Conservation (phyloP, 73 alveolate species). For the Paramecium caudatum region DNA sequence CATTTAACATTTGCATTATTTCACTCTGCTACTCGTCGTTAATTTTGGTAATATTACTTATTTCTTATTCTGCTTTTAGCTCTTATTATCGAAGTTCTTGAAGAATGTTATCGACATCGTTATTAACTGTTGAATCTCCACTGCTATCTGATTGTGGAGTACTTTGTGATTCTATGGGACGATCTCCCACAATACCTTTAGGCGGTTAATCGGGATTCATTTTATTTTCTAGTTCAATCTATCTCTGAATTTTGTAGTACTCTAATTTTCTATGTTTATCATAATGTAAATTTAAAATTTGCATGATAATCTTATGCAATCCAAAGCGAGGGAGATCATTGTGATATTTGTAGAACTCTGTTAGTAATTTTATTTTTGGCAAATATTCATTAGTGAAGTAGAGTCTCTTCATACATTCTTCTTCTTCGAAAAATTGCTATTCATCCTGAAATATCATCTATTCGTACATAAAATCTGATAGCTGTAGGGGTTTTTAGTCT, state of each 20-base stretch:
- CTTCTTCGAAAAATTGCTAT: not conserved
- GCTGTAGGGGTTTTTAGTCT: constrained; percentile 50
- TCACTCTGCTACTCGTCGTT: constrained; percentile 11
- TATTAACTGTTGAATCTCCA: not conserved
- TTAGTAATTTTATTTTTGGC: constrained; percentile 63
- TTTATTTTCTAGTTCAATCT: constrained; percentile 68
- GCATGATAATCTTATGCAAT: constrained; percentile 52
- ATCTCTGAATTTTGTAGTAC: constrained; percentile 63
- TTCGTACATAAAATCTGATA: constrained; percentile 31
- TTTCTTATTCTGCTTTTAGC: not conserved
- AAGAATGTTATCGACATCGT: constrained; percentile 30
- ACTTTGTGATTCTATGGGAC: constrained; percentile 15
- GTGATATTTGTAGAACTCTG: constrained; percentile 64
- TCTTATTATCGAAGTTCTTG: not conserved
- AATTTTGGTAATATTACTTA: not conserved
- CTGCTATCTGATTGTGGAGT: constrained; percentile 40
- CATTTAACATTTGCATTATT: not conserved
- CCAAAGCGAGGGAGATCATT: constrained; percentile 12
- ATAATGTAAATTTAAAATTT: constrained; percentile 7
- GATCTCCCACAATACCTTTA: constrained; percentile 75
- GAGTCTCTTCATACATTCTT: constrained; percentile 67
- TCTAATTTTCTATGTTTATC: constrained; percentile 68
- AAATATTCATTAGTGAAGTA: constrained; percentile 60
- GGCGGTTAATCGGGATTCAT: constrained; percentile 74
- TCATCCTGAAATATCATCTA: constrained; percentile 23